Conservation (phyloP, 78 protist species). For the Speleostelium caveatum region DNA sequence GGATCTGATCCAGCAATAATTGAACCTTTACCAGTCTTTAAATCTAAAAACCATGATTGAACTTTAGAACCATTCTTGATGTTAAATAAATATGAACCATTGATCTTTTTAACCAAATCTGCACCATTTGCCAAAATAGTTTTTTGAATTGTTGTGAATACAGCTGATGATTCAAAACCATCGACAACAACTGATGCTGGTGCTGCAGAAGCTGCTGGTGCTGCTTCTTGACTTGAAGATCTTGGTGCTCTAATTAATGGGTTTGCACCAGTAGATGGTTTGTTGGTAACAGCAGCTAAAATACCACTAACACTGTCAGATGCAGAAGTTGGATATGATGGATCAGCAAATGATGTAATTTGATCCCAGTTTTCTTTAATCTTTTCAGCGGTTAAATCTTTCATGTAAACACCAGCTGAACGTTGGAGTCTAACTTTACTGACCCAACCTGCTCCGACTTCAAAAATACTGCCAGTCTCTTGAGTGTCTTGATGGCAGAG, state of each 20-base stretch:
- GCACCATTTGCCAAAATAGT: constrained; percentile 42
- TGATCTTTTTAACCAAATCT: constrained; percentile 76
- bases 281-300: constrained; percentile 22
- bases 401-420: constrained; percentile 70
- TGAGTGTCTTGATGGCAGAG: constrained; percentile 85
- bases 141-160: constrained; percentile 42
- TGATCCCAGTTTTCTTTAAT: constrained; percentile 46
- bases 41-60: constrained; percentile 70
- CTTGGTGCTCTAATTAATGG: constrained; percentile 30
- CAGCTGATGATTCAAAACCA: constrained; percentile 40
- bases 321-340: constrained; percentile 75
- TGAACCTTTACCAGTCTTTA: constrained; percentile 75
- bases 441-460: constrained; percentile 91
- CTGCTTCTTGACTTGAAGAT: background rate
- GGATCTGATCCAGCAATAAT: constrained; percentile 31
- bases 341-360: constrained; percentile 37
- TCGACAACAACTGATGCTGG: constrained; percentile 36
- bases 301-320: constrained; percentile 60
- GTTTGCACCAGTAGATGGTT: background rate
- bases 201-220: constrained; percentile 34
- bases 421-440: constrained; percentile 82
- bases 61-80: constrained; percentile 36
- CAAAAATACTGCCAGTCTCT: constrained; percentile 81
- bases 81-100: constrained; percentile 64
- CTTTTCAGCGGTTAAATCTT: constrained; percentile 45